These are phyloP conservation scores for Leishmania tropica DNA, from an alignment of 208 protist species.

Conservation along the genomic window DNA sequence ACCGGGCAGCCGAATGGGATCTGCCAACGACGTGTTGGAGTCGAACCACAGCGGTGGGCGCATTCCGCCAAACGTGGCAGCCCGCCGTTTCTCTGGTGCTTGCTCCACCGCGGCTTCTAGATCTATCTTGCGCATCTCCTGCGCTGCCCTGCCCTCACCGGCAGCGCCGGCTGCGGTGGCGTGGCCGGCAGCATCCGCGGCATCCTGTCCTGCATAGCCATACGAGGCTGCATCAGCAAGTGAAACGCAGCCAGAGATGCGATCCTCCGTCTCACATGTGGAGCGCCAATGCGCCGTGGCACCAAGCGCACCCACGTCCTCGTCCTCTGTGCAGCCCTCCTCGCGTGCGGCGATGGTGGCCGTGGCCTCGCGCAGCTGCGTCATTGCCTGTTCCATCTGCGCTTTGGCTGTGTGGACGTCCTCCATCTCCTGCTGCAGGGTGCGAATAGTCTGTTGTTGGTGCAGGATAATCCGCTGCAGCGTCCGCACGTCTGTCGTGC, in stretches of 20 bases:
- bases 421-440: slow-evolving; percentile 44
- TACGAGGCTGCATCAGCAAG: neutral
- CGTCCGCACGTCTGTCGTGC: slow-evolving; percentile 34
- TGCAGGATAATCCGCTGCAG: slow-evolving; percentile 49
- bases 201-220: neutral
- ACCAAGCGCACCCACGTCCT: slow-evolving; percentile 13
- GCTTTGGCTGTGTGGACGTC: slow-evolving; percentile 24
- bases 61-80: slow-evolving; percentile 27
- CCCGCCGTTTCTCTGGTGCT: slow-evolving; percentile 15
- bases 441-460: slow-evolving; percentile 49
- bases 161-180: neutral
- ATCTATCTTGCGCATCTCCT: slow-evolving; percentile 25
- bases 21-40: slow-evolving; percentile 2
- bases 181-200: neutral
- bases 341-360: neutral
- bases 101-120: slow-evolving; percentile 16
- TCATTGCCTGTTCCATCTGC: slow-evolving; percentile 27
- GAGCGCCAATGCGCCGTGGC: slow-evolving; percentile 31
- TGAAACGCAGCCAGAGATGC: neutral
- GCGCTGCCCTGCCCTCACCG: neutral
- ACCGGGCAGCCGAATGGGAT: slow-evolving; percentile 1
- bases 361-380: slow-evolving; percentile 23
- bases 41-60: slow-evolving; percentile 20
- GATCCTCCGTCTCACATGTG: slow-evolving; percentile 26
- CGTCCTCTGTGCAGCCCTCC: slow-evolving; percentile 9